phyloP scores from a whole-genome alignment of 2,329 filamentous ascomycete genomes.

The Pezicula carpinea region DNA sequence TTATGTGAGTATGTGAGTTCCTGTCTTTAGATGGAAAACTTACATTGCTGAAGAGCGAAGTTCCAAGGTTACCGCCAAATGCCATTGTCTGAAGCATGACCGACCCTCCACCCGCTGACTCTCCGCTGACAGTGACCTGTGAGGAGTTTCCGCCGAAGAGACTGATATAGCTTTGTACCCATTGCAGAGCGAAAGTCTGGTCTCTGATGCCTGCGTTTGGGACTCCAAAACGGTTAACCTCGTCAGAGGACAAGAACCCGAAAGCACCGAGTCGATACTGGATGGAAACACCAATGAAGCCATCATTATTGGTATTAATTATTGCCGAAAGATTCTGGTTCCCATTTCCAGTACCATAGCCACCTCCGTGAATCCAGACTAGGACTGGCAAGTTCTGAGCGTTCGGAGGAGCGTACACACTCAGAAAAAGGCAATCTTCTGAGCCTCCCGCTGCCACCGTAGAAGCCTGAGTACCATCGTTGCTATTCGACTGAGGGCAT shows the following conservation, averaged over 20 bases:
- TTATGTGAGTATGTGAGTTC: not conserved
- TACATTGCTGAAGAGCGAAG: constrained; percentile 15
- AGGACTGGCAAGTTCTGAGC: constrained; percentile 21
- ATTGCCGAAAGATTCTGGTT: constrained; percentile 15
- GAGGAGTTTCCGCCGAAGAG: constrained; percentile 47
- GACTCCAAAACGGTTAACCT: constrained; percentile 33
- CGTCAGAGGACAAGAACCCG: constrained; percentile 36
- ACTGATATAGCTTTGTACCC: constrained; percentile 47
- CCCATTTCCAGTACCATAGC: constrained; percentile 2
- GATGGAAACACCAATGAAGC: constrained; percentile 43
- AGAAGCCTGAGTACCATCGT: no score
- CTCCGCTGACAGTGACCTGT: constrained; percentile 49
- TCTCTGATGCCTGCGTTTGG: constrained; percentile 51
- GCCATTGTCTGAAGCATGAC: constrained; percentile 40
- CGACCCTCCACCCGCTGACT: constrained; percentile 47
- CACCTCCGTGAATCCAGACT: constrained; percentile 24
- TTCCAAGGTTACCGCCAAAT: constrained; percentile 8
- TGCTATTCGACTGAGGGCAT: no score
- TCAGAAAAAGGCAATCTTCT: constrained; percentile 30
- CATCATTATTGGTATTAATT: constrained; percentile 42
- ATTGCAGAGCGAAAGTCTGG: constrained; percentile 46
- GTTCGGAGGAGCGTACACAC: constrained; percentile 20
- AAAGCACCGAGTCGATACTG: constrained; percentile 46
- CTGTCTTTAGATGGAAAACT: not conserved
- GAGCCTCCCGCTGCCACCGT: no score